These are phyloP conservation scores for Trichoderma sp. DNA, from an alignment of 2,329 filamentous ascomycete genomes.

Conservation along the genomic window DNA sequence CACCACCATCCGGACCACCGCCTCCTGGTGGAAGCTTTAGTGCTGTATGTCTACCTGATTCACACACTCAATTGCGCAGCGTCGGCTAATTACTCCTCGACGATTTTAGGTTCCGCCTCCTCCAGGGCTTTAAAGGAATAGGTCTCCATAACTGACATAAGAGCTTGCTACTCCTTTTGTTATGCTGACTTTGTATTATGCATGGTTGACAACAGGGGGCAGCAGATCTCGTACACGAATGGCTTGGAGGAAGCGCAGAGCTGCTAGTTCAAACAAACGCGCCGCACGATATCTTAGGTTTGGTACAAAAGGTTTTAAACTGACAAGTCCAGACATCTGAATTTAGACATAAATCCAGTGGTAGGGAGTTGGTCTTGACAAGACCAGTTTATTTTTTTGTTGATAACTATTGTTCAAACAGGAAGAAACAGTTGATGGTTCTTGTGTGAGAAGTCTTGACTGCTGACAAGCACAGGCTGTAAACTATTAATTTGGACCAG, in stretches of 20 bases:
- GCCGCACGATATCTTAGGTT: slow-evolving; percentile 20
- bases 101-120: slow-evolving; percentile 56
- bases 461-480: slow-evolving; percentile 26
- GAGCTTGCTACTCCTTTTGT: slow-evolving; percentile 24
- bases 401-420: slow-evolving; percentile 20
- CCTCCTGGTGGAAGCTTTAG: slow-evolving; percentile 56
- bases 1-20: slow-evolving; percentile 50
- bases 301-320: slow-evolving; percentile 19
- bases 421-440: slow-evolving; percentile 9
- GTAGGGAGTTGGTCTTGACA: slow-evolving; percentile 20
- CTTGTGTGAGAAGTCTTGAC: slow-evolving; percentile 23
- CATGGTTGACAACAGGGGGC: slow-evolving; percentile 27
- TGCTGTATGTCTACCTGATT: slow-evolving; percentile 53
- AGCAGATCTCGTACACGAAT: slow-evolving; percentile 18
- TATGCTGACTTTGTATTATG: slow-evolving; percentile 25
- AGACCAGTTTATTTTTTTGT: slow-evolving; percentile 20
- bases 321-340: slow-evolving; percentile 24
- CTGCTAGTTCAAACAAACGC: slow-evolving; percentile 12
- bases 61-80: too few relatives aligned
- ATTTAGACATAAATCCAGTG: slow-evolving; percentile 22
- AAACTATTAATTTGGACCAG: slow-evolving; percentile 5
- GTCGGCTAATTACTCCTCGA: not conserved
- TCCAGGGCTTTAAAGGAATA: slow-evolving; percentile 49
- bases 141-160: slow-evolving; percentile 23
- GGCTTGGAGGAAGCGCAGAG: slow-evolving; percentile 24